Conservation (phyloP, 1,139 yeast genomes). For the Candida sanyaensis region DNA sequence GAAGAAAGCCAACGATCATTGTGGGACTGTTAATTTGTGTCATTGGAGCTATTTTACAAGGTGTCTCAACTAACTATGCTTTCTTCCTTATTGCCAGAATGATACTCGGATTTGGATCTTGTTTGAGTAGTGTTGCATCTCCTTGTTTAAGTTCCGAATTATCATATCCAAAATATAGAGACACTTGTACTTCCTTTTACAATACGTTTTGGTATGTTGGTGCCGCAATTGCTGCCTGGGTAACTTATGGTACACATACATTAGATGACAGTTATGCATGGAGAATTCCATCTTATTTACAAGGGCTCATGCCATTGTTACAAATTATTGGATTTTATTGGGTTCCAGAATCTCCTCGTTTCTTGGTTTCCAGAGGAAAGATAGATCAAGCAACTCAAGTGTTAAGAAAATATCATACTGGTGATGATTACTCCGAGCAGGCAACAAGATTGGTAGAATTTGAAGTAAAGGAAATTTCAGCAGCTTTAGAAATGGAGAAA, state of each 20-base stretch:
- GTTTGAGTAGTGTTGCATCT: constrained; percentile 37
- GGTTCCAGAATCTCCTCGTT: constrained; percentile 53
- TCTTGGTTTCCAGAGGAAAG: constrained; percentile 35
- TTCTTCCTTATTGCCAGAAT: constrained; percentile 41
- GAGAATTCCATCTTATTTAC: constrained; percentile 51
- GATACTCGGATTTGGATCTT: constrained; percentile 44
- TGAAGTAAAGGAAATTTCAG: constrained; percentile 47
- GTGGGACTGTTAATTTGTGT: constrained; percentile 27
- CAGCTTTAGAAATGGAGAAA: constrained; percentile 39
- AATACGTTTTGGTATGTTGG: constrained; percentile 56
- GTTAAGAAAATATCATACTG: constrained; percentile 44
- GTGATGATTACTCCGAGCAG: constrained; percentile 28
- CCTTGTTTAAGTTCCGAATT: constrained; percentile 43
- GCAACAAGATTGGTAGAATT: constrained; percentile 40
- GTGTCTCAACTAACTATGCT: constrained; percentile 38
- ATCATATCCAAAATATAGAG: constrained; percentile 52
- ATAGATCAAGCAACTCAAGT: constrained; percentile 40
- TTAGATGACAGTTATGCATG: constrained; percentile 32
- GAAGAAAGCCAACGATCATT: constrained; percentile 33
- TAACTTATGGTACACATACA: constrained; percentile 49
- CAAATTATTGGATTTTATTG: constrained; percentile 27
- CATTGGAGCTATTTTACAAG: constrained; percentile 45
- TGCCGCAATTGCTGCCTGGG: constrained; percentile 56
- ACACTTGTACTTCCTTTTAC: constrained; percentile 44
- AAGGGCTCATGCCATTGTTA: constrained; percentile 36